Percentiles rank a stretch among this genome's conserved stretches.
Conservation (phyloP, 1,139 yeast species). For the Blastobotrys buckinghamii region DNA sequence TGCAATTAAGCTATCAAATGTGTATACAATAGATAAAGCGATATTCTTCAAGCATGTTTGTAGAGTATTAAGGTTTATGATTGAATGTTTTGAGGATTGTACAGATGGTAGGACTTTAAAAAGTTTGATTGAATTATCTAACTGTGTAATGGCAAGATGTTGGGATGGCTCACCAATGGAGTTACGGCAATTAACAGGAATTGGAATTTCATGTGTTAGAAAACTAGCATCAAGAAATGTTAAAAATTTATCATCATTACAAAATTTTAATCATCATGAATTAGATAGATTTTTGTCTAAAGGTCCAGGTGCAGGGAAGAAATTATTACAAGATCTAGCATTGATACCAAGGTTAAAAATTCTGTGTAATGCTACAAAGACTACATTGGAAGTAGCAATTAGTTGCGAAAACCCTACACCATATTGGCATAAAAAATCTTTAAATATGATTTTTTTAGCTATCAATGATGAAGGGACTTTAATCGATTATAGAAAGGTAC, state of each 20-base stretch:
- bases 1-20: not conserved
- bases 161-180: conserved; percentile 5
- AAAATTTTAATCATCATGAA: not conserved
- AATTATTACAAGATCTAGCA: not conserved
- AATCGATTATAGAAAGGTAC: conserved; percentile 1
- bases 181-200: conserved; percentile 4
- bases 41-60: conserved; percentile 3
- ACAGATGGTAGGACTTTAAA: not conserved
- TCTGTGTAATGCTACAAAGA: not conserved
- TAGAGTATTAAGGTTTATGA: not conserved
- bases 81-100: not conserved
- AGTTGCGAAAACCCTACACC: not conserved
- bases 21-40: conserved; percentile 1
- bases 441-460: not conserved
- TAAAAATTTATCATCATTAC: not conserved
- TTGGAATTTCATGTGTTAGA: not conserved
- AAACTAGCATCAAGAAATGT: conserved; percentile 2
- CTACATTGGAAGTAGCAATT: not conserved
- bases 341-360: not conserved
- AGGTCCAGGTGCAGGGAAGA: conserved; percentile 2
- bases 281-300: not conserved
- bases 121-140: not conserved
- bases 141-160: not conserved
- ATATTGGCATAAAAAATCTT: not conserved
- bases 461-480: not conserved